phyloP scores from a whole-genome alignment of 2,329 filamentous ascomycete genomes.

The Epichloe gansuensis region DNA sequence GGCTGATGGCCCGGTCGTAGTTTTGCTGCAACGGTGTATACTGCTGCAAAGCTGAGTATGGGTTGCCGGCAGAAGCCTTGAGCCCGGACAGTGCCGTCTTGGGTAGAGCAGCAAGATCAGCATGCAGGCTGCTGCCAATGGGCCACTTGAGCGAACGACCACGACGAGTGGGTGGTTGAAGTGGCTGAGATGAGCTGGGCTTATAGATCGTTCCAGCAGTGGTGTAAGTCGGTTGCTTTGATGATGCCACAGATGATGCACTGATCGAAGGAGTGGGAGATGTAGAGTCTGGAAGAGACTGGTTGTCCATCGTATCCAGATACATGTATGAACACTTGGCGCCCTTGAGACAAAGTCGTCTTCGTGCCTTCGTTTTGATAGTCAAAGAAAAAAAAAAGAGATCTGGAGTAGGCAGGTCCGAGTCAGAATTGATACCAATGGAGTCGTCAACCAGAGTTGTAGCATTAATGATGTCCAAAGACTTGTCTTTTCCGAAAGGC shows the following conservation, averaged over 20 bases:
- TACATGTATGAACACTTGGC: not conserved
- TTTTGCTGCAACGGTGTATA: slow-evolving; percentile 43
- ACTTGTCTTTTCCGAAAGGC: slow-evolving; percentile 10
- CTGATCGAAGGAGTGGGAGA: slow-evolving; percentile 13
- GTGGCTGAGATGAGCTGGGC: slow-evolving; percentile 29
- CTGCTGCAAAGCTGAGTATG: slow-evolving; percentile 18
- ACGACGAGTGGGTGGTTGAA: slow-evolving; percentile 39
- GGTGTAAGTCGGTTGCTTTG: slow-evolving; percentile 33
- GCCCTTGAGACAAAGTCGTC: not conserved
- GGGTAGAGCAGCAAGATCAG: slow-evolving; percentile 23
- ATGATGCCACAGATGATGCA: slow-evolving; percentile 10
- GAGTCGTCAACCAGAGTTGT: not conserved
- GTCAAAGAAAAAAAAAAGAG: slow-evolving; percentile 5
- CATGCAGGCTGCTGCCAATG: slow-evolving; percentile 12
- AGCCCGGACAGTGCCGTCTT: slow-evolving; percentile 23
- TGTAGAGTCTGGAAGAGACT: slow-evolving; percentile 12
- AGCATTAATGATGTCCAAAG: not conserved
- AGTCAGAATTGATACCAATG: slow-evolving; percentile 12
- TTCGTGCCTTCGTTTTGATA: slow-evolving; percentile 5
- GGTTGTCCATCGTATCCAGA: slow-evolving; percentile 18
- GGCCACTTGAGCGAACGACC: slow-evolving; percentile 33
- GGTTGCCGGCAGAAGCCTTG: slow-evolving; percentile 9
- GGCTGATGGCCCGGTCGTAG: slow-evolving; percentile 37
- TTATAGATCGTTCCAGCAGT: slow-evolving; percentile 45
- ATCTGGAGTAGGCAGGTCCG: slow-evolving; percentile 18